Evolutionary conservation across 768 basidiomycete genomes (phyloP).

Genomic region (Auriscalpium microsporum): DNA sequence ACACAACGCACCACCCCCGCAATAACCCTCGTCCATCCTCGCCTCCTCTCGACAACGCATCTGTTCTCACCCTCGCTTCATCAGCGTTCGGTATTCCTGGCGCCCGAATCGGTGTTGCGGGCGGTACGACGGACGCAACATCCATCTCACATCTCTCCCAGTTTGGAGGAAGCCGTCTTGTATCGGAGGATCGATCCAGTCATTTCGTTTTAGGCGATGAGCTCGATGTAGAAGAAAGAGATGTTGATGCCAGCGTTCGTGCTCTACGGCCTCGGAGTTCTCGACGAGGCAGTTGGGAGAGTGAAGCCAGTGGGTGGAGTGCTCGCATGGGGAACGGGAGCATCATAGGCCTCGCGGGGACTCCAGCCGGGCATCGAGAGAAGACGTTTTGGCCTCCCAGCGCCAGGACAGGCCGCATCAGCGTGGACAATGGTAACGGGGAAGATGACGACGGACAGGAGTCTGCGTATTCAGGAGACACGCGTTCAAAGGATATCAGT

Average conservation of each 20-base stretch:
- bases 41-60: constrained; percentile 87
- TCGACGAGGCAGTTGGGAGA: constrained; percentile 86
- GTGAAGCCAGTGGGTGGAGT: constrained; percentile 83
- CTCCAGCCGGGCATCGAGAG: background rate
- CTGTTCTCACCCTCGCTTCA: constrained; percentile 85
- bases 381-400: constrained; percentile 10
- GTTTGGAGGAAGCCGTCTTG: constrained; percentile 22
- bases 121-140: constrained; percentile 29
- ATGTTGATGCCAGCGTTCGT: constrained; percentile 81
- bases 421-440: constrained; percentile 33
- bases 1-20: constrained; percentile 87
- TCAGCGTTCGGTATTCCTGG: constrained; percentile 79
- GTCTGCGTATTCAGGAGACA: constrained; percentile 1
- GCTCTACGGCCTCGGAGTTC: constrained; percentile 85
- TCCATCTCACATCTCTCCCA: constrained; percentile 65
- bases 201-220: constrained; percentile 51
- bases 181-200: constrained; percentile 50
- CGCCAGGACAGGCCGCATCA: constrained; percentile 22
- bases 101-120: constrained; percentile 34
- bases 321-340: constrained; percentile 50
- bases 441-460: constrained; percentile 25
- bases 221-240: constrained; percentile 33
- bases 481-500: background rate
- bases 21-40: constrained; percentile 93
- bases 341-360: constrained; percentile 23